Percentiles rank a stretch among this genome's conserved stretches.
Evolutionary conservation across 371 early-diverging fungal genomes (phyloP).

Genomic region (Rhizomucor pusillus): DNA sequence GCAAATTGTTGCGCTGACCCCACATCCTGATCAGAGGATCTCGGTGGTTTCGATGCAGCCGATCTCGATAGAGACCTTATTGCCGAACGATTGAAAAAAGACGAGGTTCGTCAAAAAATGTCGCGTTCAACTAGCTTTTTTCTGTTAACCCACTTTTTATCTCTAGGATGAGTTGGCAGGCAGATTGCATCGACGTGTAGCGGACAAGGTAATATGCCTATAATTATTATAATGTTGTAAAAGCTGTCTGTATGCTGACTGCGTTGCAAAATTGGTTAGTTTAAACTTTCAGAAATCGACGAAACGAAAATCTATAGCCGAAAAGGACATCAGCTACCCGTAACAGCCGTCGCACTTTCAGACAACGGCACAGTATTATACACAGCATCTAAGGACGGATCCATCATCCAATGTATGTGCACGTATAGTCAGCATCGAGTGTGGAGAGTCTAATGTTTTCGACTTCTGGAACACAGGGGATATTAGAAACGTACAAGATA

Average conservation of each 20-base stretch:
- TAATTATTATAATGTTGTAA: too few relatives aligned
- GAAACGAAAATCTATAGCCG: constrained; percentile 31
- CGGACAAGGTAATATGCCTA: constrained; percentile 37
- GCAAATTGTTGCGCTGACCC: not conserved
- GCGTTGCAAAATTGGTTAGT: constrained; percentile 21
- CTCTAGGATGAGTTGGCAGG: constrained; percentile 55
- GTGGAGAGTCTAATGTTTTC: too few relatives aligned
- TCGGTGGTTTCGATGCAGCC: constrained; percentile 84
- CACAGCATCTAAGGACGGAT: constrained; percentile 88
- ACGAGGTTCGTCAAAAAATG: constrained; percentile 55
- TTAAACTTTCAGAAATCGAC: constrained; percentile 46
- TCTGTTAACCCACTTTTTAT: not conserved
- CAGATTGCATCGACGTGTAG: constrained; percentile 47
- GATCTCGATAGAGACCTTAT: constrained; percentile 93
- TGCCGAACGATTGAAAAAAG: constrained; percentile 81
- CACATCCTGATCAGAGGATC: constrained; percentile 38
- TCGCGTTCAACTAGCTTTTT: not conserved
- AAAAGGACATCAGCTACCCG: constrained; percentile 71
- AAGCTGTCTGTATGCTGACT: not conserved
- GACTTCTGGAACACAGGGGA: too few relatives aligned
- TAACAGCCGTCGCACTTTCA: constrained; percentile 77
- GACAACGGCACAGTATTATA: constrained; percentile 71
- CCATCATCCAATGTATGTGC: constrained; percentile 79
- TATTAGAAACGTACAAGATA: constrained; percentile 59
- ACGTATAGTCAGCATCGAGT: not conserved